phyloP scores from a whole-genome alignment of 2,329 filamentous ascomycete genomes.

The Scedosporium boydii region DNA sequence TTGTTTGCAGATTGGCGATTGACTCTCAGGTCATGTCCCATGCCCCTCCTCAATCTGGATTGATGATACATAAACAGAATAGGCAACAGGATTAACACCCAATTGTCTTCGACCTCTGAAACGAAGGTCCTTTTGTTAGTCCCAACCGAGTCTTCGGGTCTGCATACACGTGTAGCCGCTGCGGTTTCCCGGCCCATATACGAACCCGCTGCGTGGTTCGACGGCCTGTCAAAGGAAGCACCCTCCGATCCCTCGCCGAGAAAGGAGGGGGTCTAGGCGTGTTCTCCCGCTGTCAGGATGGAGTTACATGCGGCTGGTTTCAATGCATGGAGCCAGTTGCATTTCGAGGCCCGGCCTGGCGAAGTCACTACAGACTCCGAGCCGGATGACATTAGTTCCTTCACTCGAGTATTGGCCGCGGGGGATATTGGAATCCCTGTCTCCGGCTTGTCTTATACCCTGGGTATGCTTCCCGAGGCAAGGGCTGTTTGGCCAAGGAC shows the following conservation, averaged over 20 bases:
- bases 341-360: constrained; percentile 15
- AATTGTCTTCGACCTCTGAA: background rate
- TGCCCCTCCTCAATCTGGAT: background rate
- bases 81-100: background rate
- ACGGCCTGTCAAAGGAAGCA: background rate
- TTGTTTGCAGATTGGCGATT: background rate
- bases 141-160: background rate
- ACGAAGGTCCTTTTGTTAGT: background rate
- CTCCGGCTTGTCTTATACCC: constrained; percentile 32
- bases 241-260: background rate
- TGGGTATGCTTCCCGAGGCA: constrained; percentile 27
- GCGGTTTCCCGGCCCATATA: background rate
- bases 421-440: constrained; percentile 23
- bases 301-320: constrained; percentile 45
- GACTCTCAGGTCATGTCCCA: background rate
- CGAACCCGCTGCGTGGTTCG: background rate
- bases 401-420: constrained; percentile 31
- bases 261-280: background rate
- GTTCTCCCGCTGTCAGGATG: constrained; percentile 20
- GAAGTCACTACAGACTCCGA: constrained; percentile 17
- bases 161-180: background rate
- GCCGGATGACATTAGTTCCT: constrained; percentile 34
- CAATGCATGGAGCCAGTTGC: constrained; percentile 49
- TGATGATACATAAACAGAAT: background rate
- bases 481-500: background rate